Percentiles rank a stretch among this genome's conserved stretches.
phyloP scores from a whole-genome alignment of 2,329 filamentous ascomycete species.

The Cladosporium sp. region DNA sequence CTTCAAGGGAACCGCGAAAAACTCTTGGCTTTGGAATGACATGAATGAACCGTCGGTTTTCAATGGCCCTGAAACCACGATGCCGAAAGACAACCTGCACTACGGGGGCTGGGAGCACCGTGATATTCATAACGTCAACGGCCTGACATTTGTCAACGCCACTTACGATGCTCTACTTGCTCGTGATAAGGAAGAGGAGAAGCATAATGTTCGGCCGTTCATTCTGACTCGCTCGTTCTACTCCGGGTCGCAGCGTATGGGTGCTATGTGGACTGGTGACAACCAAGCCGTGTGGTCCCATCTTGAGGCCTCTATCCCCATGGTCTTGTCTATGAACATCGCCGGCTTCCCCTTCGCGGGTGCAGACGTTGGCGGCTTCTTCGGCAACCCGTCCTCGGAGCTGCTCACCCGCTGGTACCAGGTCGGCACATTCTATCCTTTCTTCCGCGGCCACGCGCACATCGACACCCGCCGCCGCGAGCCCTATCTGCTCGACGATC shows the following conservation, averaged over 20 bases:
- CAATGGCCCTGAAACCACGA: slow-evolving; percentile 95
- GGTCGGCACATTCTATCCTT: slow-evolving; percentile 92
- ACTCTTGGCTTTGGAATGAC: slow-evolving; percentile 96
- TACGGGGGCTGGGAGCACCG: slow-evolving; percentile 90
- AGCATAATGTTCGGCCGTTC: slow-evolving; percentile 61
- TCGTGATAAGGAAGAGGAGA: slow-evolving; percentile 75
- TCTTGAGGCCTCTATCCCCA: slow-evolving; percentile 80
- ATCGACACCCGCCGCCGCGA: slow-evolving; percentile 93
- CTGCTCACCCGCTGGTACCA: slow-evolving; percentile 94
- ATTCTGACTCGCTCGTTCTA: slow-evolving; percentile 90
- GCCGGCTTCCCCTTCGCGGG: slow-evolving; percentile 90
- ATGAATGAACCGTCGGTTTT: slow-evolving; percentile 99
- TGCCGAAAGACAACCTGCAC: slow-evolving; percentile 98
- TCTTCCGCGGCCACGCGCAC: slow-evolving; percentile 95
- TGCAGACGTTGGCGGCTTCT: slow-evolving; percentile 95
- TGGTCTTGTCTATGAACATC: slow-evolving; percentile 89
- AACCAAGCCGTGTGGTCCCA: slow-evolving; percentile 93
- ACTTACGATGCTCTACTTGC: slow-evolving; percentile 79
- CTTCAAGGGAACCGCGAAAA: slow-evolving; percentile 80
- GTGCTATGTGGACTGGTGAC: slow-evolving; percentile 98
- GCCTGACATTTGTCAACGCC: slow-evolving; percentile 90
- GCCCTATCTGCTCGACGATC: slow-evolving; percentile 80
- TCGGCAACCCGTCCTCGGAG: slow-evolving; percentile 91
- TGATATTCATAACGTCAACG: slow-evolving; percentile 92
- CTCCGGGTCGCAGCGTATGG: slow-evolving; percentile 79